phyloP scores from a whole-genome alignment of 2,329 filamentous ascomycete genomes.

The Colletotrichum tanaceti region DNA sequence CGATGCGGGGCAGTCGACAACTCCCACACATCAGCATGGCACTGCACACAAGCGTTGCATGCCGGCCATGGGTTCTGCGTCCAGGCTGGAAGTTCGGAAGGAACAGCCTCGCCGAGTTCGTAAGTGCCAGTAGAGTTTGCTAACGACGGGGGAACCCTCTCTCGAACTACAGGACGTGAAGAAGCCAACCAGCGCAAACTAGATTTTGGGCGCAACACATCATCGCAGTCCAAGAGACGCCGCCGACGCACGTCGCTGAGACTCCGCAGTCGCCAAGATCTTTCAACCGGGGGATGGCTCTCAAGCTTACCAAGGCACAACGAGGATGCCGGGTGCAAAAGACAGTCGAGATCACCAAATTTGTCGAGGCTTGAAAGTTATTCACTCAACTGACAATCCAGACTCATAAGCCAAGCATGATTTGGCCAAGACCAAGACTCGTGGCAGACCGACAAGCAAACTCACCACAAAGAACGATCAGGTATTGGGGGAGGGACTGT shows the following conservation, averaged over 20 bases:
- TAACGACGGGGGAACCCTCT: slow-evolving; percentile 24
- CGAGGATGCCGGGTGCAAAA: not conserved
- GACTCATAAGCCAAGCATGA: not conserved
- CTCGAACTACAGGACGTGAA: slow-evolving; percentile 37
- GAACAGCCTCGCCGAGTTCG: slow-evolving; percentile 16
- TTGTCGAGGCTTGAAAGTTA: not conserved
- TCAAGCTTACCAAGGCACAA: not conserved
- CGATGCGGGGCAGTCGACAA: slow-evolving; percentile 12
- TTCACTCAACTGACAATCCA: not conserved
- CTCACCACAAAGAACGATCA: not conserved
- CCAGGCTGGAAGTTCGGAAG: slow-evolving; percentile 5
- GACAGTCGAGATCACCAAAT: not conserved
- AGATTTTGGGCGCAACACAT: slow-evolving; percentile 11
- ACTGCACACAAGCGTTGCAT: slow-evolving; percentile 24
- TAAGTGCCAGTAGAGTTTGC: slow-evolving; percentile 22
- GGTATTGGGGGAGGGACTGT: not conserved
- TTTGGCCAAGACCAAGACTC: slow-evolving; percentile 4
- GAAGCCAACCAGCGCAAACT: slow-evolving; percentile 3
- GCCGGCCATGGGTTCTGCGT: slow-evolving; percentile 12
- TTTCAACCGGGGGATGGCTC: not conserved
- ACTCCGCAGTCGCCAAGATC: not conserved
- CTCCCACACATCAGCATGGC: slow-evolving; percentile 11
- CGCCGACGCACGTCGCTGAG: not conserved
- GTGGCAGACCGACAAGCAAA: not conserved
- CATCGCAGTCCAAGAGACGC: slow-evolving; percentile 7